These are phyloP conservation scores for Cytidiella melzeri DNA, from an alignment of 768 basidiomycete genomes.

Conservation along the genomic window DNA sequence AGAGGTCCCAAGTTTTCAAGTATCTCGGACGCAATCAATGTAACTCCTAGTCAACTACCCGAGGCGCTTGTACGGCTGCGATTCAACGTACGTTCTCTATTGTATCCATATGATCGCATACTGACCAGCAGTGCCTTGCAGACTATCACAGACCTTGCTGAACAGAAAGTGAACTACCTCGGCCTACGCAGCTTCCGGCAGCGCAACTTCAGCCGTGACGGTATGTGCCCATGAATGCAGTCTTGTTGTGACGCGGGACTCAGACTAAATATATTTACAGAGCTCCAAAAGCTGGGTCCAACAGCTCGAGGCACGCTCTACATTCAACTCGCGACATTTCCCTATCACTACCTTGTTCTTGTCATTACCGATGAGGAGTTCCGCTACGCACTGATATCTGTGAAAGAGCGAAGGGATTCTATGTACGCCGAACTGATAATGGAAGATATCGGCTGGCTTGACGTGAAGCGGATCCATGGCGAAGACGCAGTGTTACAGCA, in stretches of 20 bases:
- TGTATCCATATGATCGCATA: not conserved
- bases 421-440: conserved; percentile 57
- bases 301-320: conserved; percentile 58
- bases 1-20: conserved; percentile 59
- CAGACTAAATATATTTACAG: conserved; percentile 30
- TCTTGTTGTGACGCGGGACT: not conserved
- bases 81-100: conserved; percentile 43
- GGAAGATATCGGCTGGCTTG: conserved; percentile 77
- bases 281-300: conserved; percentile 65
- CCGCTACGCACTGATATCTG: conserved; percentile 76
- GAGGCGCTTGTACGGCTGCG: conserved; percentile 55
- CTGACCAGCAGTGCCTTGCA: conserved; percentile 30
- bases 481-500: conserved; percentile 13
- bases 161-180: conserved; percentile 81
- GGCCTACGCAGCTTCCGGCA: conserved; percentile 70
- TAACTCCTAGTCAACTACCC: conserved; percentile 54
- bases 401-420: conserved; percentile 45
- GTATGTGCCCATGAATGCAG: conserved; percentile 29
- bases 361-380: conserved; percentile 75
- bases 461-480: conserved; percentile 55
- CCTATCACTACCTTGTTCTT: conserved; percentile 78
- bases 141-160: conserved; percentile 79
- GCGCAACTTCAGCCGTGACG: conserved; percentile 62
- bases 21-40: conserved; percentile 60
- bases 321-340: conserved; percentile 73